A percentile compares a stretch with the other conserved stretches of the same genome.
phyloP scores from a whole-genome alignment of 169 alveolate genomes.

The Plasmodium billcollinsi region DNA sequence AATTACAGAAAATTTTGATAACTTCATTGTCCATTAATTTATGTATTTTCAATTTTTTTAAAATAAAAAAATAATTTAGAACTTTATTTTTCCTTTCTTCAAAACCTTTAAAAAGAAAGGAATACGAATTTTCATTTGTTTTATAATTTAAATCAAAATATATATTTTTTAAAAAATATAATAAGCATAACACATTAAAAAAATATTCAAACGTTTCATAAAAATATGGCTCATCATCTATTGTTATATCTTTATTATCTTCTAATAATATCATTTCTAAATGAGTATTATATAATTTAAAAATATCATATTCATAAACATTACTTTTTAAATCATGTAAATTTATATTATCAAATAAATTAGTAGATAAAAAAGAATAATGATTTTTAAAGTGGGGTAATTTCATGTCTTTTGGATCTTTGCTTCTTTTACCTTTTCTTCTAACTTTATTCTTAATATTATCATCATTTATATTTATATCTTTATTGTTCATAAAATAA shows the following conservation, averaged over 20 bases:
- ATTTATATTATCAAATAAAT: slow-evolving; percentile 44
- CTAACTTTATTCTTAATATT: neutral
- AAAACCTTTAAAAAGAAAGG: slow-evolving; percentile 72
- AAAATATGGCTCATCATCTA: slow-evolving; percentile 22
- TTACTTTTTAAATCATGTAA: slow-evolving; percentile 19
- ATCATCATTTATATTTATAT: neutral
- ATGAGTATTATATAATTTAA: slow-evolving; percentile 17
- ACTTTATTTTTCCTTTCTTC: slow-evolving; percentile 71
- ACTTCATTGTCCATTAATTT: slow-evolving; percentile 67
- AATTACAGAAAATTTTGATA: slow-evolving; percentile 59
- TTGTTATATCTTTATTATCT: neutral
- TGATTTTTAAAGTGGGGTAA: slow-evolving; percentile 38
- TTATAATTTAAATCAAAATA: slow-evolving; percentile 59
- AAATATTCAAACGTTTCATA: slow-evolving; percentile 61
- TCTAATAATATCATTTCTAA: slow-evolving; percentile 20
- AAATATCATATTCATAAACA: slow-evolving; percentile 18
- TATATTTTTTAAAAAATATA: slow-evolving; percentile 66
- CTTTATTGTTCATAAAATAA: neutral
- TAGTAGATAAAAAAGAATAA: slow-evolving; percentile 34
- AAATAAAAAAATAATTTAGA: slow-evolving; percentile 45
- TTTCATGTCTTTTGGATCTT: neutral
- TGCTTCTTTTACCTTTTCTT: neutral
- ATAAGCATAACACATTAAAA: slow-evolving; percentile 36
- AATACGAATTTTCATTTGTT: slow-evolving; percentile 71
- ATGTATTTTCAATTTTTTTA: slow-evolving; percentile 36